Percentiles rank a stretch among this genome's conserved stretches.
These are phyloP conservation scores for Nymphaea colorata DNA, from an alignment of 164 flowering plant species.

Conservation along the genomic window DNA sequence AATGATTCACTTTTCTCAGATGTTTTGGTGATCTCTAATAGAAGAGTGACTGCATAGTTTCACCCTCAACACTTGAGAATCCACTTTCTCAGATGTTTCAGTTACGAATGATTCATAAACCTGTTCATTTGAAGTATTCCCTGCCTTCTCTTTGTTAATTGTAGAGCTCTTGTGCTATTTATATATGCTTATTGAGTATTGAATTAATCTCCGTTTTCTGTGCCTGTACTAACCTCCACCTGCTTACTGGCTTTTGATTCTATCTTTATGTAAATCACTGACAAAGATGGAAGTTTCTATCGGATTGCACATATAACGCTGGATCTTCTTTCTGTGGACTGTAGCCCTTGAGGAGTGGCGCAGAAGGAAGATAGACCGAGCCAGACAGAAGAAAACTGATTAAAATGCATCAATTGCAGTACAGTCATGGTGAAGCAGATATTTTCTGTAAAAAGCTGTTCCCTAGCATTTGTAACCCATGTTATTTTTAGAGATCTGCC, in stretches of 20 bases:
- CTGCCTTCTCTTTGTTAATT: no score
- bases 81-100: no score
- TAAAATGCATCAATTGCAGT: slow-evolving; percentile 36
- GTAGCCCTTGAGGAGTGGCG: slow-evolving; percentile 97
- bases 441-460: background rate
- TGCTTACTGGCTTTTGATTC: background rate
- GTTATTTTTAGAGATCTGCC: background rate
- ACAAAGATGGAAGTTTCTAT: background rate
- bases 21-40: no score
- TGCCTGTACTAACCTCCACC: background rate
- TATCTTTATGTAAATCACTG: no score
- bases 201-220: background rate
- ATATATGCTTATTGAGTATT: no score
- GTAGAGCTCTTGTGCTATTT: no score
- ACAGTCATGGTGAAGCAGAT: background rate
- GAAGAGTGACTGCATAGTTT: no score
- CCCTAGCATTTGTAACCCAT: background rate
- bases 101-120: no score
- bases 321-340: background rate
- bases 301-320: background rate
- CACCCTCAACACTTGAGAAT: no score
- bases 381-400: slow-evolving; percentile 54
- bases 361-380: slow-evolving; percentile 89
- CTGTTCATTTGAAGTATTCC: no score
- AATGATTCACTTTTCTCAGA: no score